Evolutionary conservation across 306 rosid genomes (phyloP).

Genomic region (Malus fusca): DNA sequence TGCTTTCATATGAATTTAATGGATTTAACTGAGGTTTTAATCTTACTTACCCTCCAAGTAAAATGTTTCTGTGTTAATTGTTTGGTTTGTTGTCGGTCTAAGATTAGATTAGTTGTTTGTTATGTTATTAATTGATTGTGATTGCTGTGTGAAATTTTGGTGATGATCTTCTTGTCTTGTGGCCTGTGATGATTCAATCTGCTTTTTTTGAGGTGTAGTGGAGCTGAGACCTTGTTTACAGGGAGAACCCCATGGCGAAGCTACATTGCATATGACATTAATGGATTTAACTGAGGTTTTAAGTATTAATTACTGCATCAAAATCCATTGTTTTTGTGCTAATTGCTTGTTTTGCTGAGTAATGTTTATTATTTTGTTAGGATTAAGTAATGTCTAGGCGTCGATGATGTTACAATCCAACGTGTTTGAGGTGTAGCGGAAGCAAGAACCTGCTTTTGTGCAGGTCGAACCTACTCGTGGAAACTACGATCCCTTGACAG

Average conservation of each 20-base stretch:
- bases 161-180: too few relatives aligned
- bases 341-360: background rate
- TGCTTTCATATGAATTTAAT: slow-evolving; percentile 29
- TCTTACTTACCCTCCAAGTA: background rate
- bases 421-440: slow-evolving; percentile 31
- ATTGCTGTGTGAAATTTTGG: too few relatives aligned
- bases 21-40: slow-evolving; percentile 41
- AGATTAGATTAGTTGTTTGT: too few relatives aligned
- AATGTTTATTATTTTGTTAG: background rate
- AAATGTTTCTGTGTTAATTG: too few relatives aligned
- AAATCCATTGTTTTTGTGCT: too few relatives aligned
- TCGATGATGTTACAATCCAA: slow-evolving; percentile 49
- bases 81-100: too few relatives aligned
- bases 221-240: too few relatives aligned
- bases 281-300: background rate
- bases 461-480: slow-evolving; percentile 45
- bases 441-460: slow-evolving; percentile 25
- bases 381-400: background rate
- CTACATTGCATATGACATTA: too few relatives aligned
- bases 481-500: slow-evolving; percentile 36
- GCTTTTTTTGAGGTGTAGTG: too few relatives aligned
- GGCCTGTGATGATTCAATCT: too few relatives aligned
- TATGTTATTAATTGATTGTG: too few relatives aligned
- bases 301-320: background rate
- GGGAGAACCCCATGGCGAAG: too few relatives aligned